A percentile compares a stretch with the other conserved stretches of the same genome.
These are phyloP conservation scores for Alternaria viburni DNA, from an alignment of 2,329 filamentous ascomycete genomes.

Conservation along the genomic window DNA sequence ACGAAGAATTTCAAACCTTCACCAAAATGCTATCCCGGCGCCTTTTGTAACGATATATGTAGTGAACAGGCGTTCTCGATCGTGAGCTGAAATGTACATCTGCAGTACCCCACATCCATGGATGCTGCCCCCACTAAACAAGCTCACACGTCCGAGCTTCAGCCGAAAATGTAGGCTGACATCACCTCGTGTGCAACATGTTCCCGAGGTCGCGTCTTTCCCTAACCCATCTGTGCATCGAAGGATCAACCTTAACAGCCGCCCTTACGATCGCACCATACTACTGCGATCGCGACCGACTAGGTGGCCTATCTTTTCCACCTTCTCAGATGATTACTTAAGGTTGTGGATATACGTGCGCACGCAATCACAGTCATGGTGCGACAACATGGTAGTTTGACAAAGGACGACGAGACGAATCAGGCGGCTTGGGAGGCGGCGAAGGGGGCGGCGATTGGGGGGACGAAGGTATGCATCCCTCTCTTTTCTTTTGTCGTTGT, in stretches of 20 bases:
- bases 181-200: too few relatives aligned
- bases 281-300: too few relatives aligned
- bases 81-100: background rate
- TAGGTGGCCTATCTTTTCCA: too few relatives aligned
- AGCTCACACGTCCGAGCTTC: conserved; percentile 1
- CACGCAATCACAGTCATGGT: conserved; percentile 33
- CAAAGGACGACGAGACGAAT: conserved; percentile 68
- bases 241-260: too few relatives aligned
- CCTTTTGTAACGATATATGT: too few relatives aligned
- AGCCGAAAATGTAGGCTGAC: conserved; percentile 1
- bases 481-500: background rate
- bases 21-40: too few relatives aligned
- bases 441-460: conserved; percentile 70
- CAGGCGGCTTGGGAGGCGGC: conserved; percentile 75
- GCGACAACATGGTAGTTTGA: conserved; percentile 62
- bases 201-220: too few relatives aligned
- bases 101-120: background rate
- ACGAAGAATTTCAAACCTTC: too few relatives aligned
- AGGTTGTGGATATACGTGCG: background rate
- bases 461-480: conserved; percentile 61
- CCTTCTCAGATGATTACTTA: too few relatives aligned
- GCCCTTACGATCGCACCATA: too few relatives aligned
- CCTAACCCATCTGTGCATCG: too few relatives aligned
- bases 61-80: background rate
- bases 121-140: background rate